These are phyloP conservation scores for Eucalyptus coolabah DNA, from an alignment of 345 rosid species.

Conservation along the genomic window DNA sequence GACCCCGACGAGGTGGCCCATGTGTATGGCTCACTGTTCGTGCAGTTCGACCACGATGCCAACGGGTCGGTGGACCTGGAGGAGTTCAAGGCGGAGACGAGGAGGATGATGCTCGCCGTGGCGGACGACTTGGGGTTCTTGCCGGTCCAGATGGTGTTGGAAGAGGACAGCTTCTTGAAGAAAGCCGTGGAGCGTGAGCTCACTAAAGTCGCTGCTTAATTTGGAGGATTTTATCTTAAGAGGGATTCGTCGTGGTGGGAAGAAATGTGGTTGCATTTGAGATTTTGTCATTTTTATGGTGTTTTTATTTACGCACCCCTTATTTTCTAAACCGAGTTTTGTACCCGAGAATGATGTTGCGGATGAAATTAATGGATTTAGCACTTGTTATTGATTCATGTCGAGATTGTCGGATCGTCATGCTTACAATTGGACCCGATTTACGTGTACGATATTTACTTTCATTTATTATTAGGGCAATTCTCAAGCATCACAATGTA, in stretches of 20 bases:
- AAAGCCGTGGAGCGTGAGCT: slow-evolving; percentile 33
- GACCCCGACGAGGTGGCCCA: neutral
- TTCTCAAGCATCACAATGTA: too few relatives aligned
- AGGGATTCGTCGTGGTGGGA: neutral
- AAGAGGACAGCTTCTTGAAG: slow-evolving; percentile 28
- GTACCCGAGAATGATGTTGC: neutral
- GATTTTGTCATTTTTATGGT: neutral
- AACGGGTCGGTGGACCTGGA: too few relatives aligned
- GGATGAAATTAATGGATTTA: neutral
- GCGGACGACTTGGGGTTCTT: slow-evolving; percentile 13
- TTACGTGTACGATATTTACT: neutral
- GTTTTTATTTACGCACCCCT: neutral
- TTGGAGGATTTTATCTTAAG: neutral
- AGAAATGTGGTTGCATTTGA: neutral
- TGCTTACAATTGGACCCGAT: neutral
- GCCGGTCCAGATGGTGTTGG: slow-evolving; percentile 36
- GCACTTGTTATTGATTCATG: too few relatives aligned
- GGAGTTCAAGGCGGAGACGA: too few relatives aligned
- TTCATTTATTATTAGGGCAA: neutral
- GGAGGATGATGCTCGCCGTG: neutral
- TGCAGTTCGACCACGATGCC: too few relatives aligned
- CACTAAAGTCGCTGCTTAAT: neutral
- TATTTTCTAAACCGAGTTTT: neutral
- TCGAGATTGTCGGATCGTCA: neutral
- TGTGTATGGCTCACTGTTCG: too few relatives aligned